phyloP scores from a whole-genome alignment of 495 filamentous ascomycete species.

The Penicillium goetzii region DNA sequence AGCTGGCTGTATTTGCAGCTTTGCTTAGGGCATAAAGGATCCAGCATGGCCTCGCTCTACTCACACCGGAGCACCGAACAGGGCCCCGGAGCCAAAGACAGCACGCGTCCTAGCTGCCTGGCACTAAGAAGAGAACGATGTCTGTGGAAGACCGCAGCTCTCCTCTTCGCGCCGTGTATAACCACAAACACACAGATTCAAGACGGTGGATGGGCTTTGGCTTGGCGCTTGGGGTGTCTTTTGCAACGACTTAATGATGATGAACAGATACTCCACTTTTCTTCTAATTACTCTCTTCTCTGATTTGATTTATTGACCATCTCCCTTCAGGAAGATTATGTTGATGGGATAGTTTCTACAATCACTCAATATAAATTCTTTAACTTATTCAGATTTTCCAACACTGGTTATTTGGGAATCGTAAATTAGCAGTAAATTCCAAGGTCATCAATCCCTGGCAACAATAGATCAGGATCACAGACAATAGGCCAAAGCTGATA shows the following conservation, averaged over 20 bases:
- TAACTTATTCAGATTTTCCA: neutral
- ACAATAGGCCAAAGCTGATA: neutral
- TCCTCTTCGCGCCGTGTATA: neutral
- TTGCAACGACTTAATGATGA: conserved; percentile 24
- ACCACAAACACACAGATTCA: neutral
- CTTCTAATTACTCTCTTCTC: conserved; percentile 17
- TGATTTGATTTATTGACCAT: neutral
- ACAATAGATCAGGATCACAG: neutral
- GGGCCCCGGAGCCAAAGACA: neutral
- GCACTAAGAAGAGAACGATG: neutral
- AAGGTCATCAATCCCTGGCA: neutral
- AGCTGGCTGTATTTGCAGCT: neutral
- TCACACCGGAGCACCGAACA: neutral
- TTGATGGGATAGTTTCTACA: conserved; percentile 10
- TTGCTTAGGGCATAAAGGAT: neutral
- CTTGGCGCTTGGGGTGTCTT: conserved; percentile 2
- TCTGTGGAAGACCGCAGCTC: neutral
- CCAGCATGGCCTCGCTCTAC: neutral
- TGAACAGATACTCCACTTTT: conserved; percentile 13
- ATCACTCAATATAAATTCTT: neutral
- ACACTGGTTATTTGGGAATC: conserved; percentile 4
- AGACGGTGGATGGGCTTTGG: neutral
- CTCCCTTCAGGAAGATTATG: conserved; percentile 6
- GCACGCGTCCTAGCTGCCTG: neutral
- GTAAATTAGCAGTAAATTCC: neutral